These are phyloP conservation scores for Hypocrella siamensis DNA, from an alignment of 2,329 filamentous ascomycete genomes.

Conservation along the genomic window DNA sequence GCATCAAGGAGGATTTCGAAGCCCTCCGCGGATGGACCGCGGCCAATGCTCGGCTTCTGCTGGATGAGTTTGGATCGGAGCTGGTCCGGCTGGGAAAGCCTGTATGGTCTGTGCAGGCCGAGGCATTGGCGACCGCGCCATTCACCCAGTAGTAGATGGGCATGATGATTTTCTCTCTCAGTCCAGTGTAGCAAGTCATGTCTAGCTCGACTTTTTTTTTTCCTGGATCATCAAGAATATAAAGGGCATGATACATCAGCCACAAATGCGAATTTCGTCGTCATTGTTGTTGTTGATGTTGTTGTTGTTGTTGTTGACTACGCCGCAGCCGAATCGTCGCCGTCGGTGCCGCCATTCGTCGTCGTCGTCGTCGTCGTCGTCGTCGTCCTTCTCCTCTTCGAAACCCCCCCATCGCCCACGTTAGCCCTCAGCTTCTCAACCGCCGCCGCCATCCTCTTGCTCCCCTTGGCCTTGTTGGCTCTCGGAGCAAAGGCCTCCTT, in stretches of 20 bases:
- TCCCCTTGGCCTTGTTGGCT: conserved; percentile 43
- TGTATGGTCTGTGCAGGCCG: not conserved
- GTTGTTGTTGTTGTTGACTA: not conserved
- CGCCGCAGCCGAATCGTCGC: not conserved
- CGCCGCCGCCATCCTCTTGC: conserved; percentile 61
- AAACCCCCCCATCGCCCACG: conserved; percentile 5
- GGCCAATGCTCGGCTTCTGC: not conserved
- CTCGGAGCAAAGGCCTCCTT: conserved; percentile 55
- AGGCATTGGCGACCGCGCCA: no score
- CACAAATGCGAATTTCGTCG: no score
- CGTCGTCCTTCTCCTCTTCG: conserved; percentile 8
- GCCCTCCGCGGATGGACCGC: not conserved
- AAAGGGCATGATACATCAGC: no score
- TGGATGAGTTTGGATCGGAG: not conserved
- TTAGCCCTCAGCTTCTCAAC: conserved; percentile 46
- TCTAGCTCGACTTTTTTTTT: no score
- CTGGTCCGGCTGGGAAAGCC: not conserved
- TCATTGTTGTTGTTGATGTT: no score
- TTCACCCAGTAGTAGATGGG: no score
- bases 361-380: conserved; percentile 3
- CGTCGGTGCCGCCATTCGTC: not conserved
- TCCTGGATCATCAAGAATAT: no score
- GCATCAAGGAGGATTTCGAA: not conserved
- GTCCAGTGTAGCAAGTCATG: no score
- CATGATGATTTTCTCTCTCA: no score